Evolutionary conservation across 2,329 filamentous ascomycete species (phyloP).

Genomic region (Aspergillus melleus): DNA sequence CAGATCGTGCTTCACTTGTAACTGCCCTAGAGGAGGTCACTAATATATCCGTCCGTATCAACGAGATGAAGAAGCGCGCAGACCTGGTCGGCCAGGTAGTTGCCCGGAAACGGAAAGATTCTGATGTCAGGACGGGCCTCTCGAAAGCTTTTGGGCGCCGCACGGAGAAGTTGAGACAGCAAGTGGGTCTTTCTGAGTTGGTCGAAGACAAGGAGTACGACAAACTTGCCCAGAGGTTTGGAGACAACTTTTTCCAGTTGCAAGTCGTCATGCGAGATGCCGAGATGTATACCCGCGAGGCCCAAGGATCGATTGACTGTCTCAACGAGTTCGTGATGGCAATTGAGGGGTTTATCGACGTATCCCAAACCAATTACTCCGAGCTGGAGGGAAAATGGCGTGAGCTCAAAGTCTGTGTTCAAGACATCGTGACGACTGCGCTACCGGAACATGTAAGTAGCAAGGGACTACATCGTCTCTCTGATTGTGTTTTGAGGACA

Average conservation of each 20-base stretch:
- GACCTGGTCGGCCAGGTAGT: slow-evolving; percentile 91
- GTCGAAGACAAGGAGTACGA: slow-evolving; percentile 81
- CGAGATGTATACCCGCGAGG: slow-evolving; percentile 85
- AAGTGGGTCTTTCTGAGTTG: slow-evolving; percentile 62
- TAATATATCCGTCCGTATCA: slow-evolving; percentile 68
- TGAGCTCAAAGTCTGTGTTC: slow-evolving; percentile 81
- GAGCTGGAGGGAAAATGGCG: slow-evolving; percentile 95
- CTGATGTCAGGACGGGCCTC: slow-evolving; percentile 79
- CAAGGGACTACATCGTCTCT: background rate
- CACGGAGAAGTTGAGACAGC: slow-evolving; percentile 79
- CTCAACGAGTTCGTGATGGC: slow-evolving; percentile 78
- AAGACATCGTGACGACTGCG: slow-evolving; percentile 79
- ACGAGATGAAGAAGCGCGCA: slow-evolving; percentile 92
- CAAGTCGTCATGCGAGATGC: slow-evolving; percentile 92
- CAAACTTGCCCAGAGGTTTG: slow-evolving; percentile 79
- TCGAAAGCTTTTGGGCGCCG: slow-evolving; percentile 88
- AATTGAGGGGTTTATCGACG: slow-evolving; percentile 78
- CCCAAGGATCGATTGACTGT: slow-evolving; percentile 75
- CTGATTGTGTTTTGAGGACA: background rate
- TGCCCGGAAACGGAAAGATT: slow-evolving; percentile 80
- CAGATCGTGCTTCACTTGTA: slow-evolving; percentile 72
- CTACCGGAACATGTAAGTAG: slow-evolving; percentile 74
- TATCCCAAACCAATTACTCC: slow-evolving; percentile 67
- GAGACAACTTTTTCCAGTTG: slow-evolving; percentile 86
- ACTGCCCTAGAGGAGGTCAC: slow-evolving; percentile 70